Conservation (phyloP, 257 asterid genomes). For the Thymus quinquecostatus region DNA sequence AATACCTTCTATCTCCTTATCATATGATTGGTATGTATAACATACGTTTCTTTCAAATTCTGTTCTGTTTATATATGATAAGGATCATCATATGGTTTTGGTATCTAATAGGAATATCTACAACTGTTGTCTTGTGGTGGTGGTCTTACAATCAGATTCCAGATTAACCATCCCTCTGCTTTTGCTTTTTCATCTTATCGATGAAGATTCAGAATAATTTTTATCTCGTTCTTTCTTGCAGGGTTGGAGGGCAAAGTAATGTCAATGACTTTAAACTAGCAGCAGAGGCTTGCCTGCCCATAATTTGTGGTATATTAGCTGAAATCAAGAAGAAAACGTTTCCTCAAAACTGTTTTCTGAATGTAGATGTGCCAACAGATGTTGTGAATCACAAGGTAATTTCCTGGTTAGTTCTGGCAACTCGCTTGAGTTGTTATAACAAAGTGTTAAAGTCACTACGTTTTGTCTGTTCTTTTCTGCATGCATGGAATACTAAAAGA, state of each 20-base stretch:
- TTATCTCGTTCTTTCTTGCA: conserved; percentile 36
- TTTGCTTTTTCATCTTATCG: not conserved
- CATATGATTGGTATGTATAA: conserved; percentile 76
- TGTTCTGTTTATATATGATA: not conserved
- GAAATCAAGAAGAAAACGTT: conserved; percentile 62
- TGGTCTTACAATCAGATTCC: not conserved
- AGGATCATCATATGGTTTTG: conserved; percentile 5
- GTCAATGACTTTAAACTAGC: conserved; percentile 62
- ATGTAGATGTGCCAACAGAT: conserved; percentile 71
- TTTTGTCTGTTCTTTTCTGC: not conserved
- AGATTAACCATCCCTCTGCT: not conserved
- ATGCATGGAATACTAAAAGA: conserved; percentile 12
- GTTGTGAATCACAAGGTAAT: conserved; percentile 69
- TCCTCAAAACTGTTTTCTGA: conserved; percentile 69
- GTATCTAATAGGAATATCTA: conserved; percentile 10
- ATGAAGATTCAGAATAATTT: conserved; percentile 9
- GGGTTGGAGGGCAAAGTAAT: conserved; percentile 67
- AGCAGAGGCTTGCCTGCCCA: conserved; percentile 83
- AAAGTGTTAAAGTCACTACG: not conserved
- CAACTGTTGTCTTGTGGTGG: not conserved
- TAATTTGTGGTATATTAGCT: conserved; percentile 52
- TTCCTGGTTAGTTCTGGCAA: conserved; percentile 1
- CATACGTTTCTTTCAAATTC: not conserved
- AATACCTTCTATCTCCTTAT: conserved; percentile 73
- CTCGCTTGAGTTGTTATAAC: conserved; percentile 23